Percentiles rank a stretch among this genome's conserved stretches.
Conservation (phyloP, 768 basidiomycete species). For the Tephrocybe sp. region DNA sequence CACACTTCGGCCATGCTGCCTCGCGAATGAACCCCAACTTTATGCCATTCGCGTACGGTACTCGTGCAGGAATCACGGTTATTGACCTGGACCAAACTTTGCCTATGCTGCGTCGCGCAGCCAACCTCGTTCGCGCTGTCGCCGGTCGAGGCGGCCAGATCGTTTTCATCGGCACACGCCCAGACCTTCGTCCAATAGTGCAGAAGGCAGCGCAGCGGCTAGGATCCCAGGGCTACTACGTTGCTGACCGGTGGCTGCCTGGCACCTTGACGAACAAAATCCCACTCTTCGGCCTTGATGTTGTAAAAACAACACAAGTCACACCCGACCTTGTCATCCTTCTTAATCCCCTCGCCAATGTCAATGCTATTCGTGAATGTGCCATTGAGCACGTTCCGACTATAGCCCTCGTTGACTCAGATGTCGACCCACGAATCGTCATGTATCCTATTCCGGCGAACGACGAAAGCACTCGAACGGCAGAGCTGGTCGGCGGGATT, state of each 20-base stretch:
- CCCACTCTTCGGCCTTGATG: conserved; percentile 66
- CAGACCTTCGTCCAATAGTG: conserved; percentile 74
- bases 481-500: conserved; percentile 88
- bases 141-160: conserved; percentile 81
- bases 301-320: conserved; percentile 51
- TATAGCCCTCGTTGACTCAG: conserved; percentile 91
- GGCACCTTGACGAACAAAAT: conserved; percentile 91
- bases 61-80: conserved; percentile 84
- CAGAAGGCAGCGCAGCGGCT: conserved; percentile 79
- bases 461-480: conserved; percentile 89
- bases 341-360: conserved; percentile 85
- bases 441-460: conserved; percentile 99
- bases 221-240: conserved; percentile 78
- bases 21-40: conserved; percentile 88
- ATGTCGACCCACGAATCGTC: conserved; percentile 92
- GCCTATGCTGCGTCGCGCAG: conserved; percentile 87
- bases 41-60: conserved; percentile 90
- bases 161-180: conserved; percentile 87
- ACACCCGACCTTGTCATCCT: conserved; percentile 88
- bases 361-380: conserved; percentile 89
- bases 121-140: conserved; percentile 81
- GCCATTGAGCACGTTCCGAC: conserved; percentile 90
- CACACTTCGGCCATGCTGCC: conserved; percentile 89
- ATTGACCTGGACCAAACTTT: conserved; percentile 96
- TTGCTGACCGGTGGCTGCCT: conserved; percentile 89